Evolutionary conservation across 2,329 filamentous ascomycete genomes (phyloP), one percentile per base, ranked within the genome.

Genomic region (Fusarium clavum): DNA sequence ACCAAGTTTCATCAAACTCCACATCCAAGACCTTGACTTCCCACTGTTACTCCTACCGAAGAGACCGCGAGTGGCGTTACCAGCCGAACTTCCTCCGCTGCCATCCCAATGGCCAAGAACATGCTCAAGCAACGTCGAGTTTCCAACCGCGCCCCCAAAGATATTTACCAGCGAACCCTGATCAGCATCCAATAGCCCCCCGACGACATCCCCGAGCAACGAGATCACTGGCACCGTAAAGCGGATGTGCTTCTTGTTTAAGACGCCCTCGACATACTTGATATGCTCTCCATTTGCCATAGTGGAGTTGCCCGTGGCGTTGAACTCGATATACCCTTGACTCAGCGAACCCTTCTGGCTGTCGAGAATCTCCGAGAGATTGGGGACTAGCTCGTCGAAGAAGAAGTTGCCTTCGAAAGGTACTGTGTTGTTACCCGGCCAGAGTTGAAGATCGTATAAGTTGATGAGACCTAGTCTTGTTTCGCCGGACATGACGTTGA

Each of bases 241-340:
- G 0, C 74, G 66, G 8, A 85, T 74, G 3, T 71, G 76, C 43
- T 82, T 80, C 0, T 75, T 76, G 61, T 81, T 81, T 41, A 86
- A 73, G 10, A 85, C 78, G 2, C 77, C 72, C 58, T 86, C 83
- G n/a, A 83, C 70, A 54, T 82, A 86, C 3, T 72, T 67, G 47
- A 86, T 81, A 59, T 81, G 82, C 61, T 81, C 20, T 5, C 83
- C 83, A 38, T 84, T 78, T 44, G 82, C 78, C 1, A 80, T 69
- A 2, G 83, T 82, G 2, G 78, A 61, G 51, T 84, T 84, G 5
- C 83, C 83, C 0, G 79, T 79, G 6, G 80, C 79, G 48, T 78
- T 79, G 44, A 85, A 73, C 62, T 79, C 76, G 24, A 85, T 72
- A n/a, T 80, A 77, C 6, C 84, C 83, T 0, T 79, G 71, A 29